These are phyloP conservation scores for Datura wrightii DNA, from an alignment of 257 asterid genomes.

Conservation along the genomic window DNA sequence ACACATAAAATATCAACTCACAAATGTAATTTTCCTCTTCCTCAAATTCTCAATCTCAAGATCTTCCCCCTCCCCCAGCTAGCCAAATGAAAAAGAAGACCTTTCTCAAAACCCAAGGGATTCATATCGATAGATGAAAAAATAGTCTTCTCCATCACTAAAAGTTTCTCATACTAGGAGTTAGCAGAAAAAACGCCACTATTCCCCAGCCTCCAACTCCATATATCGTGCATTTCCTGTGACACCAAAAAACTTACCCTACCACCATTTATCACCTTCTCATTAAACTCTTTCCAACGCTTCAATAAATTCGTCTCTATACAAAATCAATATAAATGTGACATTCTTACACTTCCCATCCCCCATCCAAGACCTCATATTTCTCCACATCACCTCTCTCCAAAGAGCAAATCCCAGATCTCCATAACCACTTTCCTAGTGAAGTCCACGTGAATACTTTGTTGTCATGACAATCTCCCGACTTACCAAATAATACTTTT, in stretches of 20 bases:
- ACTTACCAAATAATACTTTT: not conserved
- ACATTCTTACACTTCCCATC: not conserved
- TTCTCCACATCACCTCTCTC: not conserved
- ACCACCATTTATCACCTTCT: not conserved
- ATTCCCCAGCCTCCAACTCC: not conserved
- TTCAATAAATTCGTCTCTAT: not conserved
- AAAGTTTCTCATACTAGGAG: conserved; percentile 17
- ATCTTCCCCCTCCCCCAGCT: not conserved
- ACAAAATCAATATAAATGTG: not conserved
- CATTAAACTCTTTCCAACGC: not conserved
- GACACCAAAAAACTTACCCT: not conserved
- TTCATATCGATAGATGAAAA: not conserved
- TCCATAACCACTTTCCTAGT: not conserved
- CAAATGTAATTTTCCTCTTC: conserved; percentile 14
- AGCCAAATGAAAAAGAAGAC: not conserved
- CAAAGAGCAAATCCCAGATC: not conserved
- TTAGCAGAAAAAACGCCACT: not conserved
- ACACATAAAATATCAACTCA: conserved; percentile 12
- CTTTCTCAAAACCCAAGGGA: not conserved
- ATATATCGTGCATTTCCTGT: not conserved
- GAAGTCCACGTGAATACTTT: not conserved
- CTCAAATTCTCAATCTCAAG: conserved; percentile 16
- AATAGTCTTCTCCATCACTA: not conserved
- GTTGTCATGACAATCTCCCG: not conserved
- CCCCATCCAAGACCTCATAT: not conserved